Evolutionary conservation across 2,329 filamentous ascomycete genomes (phyloP).

Genomic region (Colletotrichum ledebouriae): DNA sequence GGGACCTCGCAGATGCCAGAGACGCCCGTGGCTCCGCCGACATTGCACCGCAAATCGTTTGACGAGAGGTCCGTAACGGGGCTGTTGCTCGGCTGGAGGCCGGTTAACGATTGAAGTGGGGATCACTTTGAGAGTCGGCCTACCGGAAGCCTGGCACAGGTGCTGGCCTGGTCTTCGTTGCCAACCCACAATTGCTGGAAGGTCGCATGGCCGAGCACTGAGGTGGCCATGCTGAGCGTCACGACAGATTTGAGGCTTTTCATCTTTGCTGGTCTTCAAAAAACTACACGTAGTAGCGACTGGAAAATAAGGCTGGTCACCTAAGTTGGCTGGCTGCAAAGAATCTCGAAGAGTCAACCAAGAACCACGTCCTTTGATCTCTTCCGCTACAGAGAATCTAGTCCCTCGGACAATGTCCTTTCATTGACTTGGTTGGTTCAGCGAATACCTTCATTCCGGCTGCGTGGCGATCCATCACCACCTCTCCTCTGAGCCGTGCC

Average conservation of each 20-base stretch:
- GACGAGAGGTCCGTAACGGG: slow-evolving; percentile 56
- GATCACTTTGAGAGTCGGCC: not conserved
- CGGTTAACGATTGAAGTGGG: not conserved
- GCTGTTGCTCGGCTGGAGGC: slow-evolving; percentile 50
- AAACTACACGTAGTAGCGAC: too few species aligned
- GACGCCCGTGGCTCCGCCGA: slow-evolving; percentile 50
- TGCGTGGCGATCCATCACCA: not conserved
- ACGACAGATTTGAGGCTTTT: slow-evolving; percentile 21
- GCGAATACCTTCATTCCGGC: not conserved
- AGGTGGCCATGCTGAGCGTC: not conserved
- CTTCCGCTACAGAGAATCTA: not conserved
- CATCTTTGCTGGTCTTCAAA: not conserved
- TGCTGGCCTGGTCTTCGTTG: slow-evolving; percentile 44
- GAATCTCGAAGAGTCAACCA: too few species aligned
- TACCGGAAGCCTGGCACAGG: slow-evolving; percentile 36
- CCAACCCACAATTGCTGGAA: slow-evolving; percentile 54
- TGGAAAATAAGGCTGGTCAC: not conserved
- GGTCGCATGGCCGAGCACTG: slow-evolving; percentile 57
- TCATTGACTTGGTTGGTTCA: not conserved
- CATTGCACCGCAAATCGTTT: slow-evolving; percentile 60
- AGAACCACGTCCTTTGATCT: slow-evolving; percentile 2
- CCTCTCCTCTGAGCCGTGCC: not conserved
- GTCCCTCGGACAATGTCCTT: slow-evolving; percentile 4
- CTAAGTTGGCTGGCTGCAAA: not conserved
- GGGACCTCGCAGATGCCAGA: slow-evolving; percentile 42